phyloP scores from a whole-genome alignment of 2,329 filamentous ascomycete genomes.

The Exophiala aquamarina region DNA sequence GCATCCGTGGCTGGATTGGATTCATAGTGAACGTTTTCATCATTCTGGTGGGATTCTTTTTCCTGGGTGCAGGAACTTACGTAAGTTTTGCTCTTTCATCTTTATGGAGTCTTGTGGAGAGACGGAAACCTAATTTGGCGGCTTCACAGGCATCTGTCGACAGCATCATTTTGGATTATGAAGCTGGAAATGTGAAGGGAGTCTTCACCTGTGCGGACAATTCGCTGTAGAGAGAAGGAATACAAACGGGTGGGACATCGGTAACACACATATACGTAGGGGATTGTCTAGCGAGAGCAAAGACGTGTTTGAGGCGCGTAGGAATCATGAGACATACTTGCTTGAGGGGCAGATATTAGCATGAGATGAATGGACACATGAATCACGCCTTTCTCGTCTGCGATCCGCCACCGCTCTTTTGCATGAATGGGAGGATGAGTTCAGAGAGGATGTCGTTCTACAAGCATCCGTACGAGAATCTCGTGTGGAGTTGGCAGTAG shows the following conservation, averaged over 20 bases:
- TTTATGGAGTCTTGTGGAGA: not conserved
- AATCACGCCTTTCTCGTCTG: no score
- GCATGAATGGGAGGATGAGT: no score
- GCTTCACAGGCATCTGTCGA: slow-evolving; percentile 41
- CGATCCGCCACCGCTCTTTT: no score
- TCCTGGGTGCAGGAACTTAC: slow-evolving; percentile 80
- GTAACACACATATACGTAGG: no score
- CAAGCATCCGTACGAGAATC: no score
- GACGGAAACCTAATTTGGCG: slow-evolving; percentile 1
- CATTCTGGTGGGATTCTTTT: slow-evolving; percentile 74
- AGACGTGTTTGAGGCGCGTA: slow-evolving; percentile 6
- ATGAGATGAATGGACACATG: no score
- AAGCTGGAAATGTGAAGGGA: slow-evolving; percentile 62
- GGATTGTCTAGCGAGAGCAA: no score
- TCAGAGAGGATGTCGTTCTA: no score
- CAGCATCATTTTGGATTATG: slow-evolving; percentile 65
- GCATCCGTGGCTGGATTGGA: slow-evolving; percentile 43
- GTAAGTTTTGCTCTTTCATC: slow-evolving; percentile 33
- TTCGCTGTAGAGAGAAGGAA: not conserved
- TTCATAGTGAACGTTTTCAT: slow-evolving; percentile 67
- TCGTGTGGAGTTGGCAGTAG: no score
- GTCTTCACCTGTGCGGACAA: slow-evolving; percentile 70
- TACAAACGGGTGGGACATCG: no score
- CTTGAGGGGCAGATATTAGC: no score
- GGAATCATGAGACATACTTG: slow-evolving; percentile 9